Base-by-base conservation (phyloP, 2,329 filamentous ascomycete species). In the Arthrocladium fulminans region DNA sequence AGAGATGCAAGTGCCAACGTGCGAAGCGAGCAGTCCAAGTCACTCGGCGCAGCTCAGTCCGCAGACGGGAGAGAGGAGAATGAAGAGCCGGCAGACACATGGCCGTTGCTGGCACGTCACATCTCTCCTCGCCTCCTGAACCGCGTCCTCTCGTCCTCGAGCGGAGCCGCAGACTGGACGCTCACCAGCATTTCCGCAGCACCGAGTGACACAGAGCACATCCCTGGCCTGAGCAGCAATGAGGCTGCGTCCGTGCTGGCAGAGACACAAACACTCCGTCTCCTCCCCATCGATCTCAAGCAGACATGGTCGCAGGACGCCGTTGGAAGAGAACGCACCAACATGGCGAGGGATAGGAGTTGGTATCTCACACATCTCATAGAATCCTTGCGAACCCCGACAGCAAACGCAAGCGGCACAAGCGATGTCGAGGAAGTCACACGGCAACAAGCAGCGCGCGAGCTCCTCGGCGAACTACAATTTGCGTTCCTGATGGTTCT, bases 401-500 rank as follows among this genome's bases (percentile, higher is more conserved):
- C 9, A 25, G 42, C 50, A 2, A 49, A n/a, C n/a, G n/a, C n/a
- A n/a, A n/a, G n/a, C n/a, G n/a, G n/a, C n/a, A n/a, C 54, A 54
- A 32, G 61, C 68, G 37, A 24, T 6, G 10, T 27, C n/a, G 45
- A 25, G 13, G 35, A 29, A 29, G 20, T 42, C 3, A 7, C 25
- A 3, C 45, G 32, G 45, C 47, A 55, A 52, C 41, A 48, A 2
- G 64, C 66, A 8, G 68, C 70, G 51, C 47, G 51, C 5, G 63
- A 71, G 35, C 45, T 74, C 2, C 60, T 83, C 12, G 80, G 77
- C 13, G 80, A 83, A 57, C 57, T 83, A 47, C 77, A 83, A 54
- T 79, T 82, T 57, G 72, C 71, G 25, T 83, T 83, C 56, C 62
- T 82, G 8, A 81, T 79, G 74, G 69, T 79, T 2, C 58, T 83